A percentile compares a stretch with the other conserved stretches of the same genome.
These are phyloP conservation scores for Candida tibetensis DNA, from an alignment of 805 yeast genomes.

Conservation along the genomic window DNA sequence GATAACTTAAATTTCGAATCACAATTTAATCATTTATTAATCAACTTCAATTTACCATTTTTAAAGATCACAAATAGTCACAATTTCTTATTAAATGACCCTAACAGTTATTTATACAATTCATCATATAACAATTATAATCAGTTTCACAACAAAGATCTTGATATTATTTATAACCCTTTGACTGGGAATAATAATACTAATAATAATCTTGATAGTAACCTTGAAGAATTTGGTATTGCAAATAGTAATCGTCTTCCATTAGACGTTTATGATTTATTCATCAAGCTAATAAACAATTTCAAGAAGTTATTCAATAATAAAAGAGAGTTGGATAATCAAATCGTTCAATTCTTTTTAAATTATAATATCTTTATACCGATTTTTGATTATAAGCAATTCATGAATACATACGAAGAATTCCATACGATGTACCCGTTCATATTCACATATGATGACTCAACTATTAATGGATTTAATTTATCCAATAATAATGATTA, in stretches of 20 bases:
- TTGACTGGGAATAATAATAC: conserved; percentile 24
- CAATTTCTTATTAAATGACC: conserved; percentile 40
- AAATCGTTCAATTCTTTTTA: conserved; percentile 48
- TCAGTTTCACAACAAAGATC: conserved; percentile 34
- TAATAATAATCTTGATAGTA: conserved; percentile 4
- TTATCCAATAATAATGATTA: conserved; percentile 41
- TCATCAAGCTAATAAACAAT: conserved; percentile 42
- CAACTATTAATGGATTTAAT: conserved; percentile 47
- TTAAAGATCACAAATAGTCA: conserved; percentile 44
- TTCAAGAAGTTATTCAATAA: conserved; percentile 38
- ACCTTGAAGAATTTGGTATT: conserved; percentile 4
- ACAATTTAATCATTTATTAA: conserved; percentile 43
- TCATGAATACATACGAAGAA: conserved; percentile 50
- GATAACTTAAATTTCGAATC: conserved; percentile 45
- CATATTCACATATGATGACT: conserved; percentile 45
- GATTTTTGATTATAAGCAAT: conserved; percentile 50
- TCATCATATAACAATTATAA: conserved; percentile 38
- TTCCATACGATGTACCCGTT: conserved; percentile 48
- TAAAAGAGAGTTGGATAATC: conserved; percentile 43
- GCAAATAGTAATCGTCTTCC: conserved; percentile 26
- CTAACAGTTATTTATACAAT: conserved; percentile 40
- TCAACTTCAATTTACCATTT: conserved; percentile 42
- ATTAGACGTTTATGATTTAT: conserved; percentile 40
- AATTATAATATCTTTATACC: conserved; percentile 55
- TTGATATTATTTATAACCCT: conserved; percentile 40